A percentile compares a stretch with the other conserved stretches of the same genome.
Evolutionary conservation across 208 protist species (phyloP).

Genomic region (Acanthamoeba rhysodes): DNA sequence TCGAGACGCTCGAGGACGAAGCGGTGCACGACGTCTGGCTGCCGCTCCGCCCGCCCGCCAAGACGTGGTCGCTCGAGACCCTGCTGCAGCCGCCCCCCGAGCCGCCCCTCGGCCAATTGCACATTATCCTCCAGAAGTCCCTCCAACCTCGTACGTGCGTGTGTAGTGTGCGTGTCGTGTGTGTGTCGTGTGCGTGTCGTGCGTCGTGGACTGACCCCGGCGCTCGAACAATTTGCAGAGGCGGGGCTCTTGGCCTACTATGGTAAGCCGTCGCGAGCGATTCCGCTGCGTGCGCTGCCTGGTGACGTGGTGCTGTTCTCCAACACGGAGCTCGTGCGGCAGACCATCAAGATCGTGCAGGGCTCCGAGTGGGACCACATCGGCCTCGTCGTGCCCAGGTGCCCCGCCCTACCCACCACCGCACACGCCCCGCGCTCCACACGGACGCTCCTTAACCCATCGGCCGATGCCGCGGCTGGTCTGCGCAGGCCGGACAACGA

Average conservation of each 20-base stretch:
- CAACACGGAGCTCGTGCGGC: conserved; percentile 15
- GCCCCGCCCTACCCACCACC: background rate
- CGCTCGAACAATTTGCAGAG: background rate
- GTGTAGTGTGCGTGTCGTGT: too few species aligned
- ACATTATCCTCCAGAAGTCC: background rate
- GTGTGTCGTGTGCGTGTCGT: too few species aligned
- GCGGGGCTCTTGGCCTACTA: background rate
- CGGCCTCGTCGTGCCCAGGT: background rate
- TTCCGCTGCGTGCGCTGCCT: background rate
- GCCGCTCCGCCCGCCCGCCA: background rate
- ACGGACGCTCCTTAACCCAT: too few species aligned
- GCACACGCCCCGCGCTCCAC: too few species aligned
- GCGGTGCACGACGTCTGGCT: background rate
- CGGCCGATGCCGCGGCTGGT: too few species aligned
- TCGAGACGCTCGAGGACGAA: background rate
- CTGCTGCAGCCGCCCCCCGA: background rate
- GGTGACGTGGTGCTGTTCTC: conserved; percentile 38
- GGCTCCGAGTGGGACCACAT: background rate
- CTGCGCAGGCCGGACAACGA: background rate
- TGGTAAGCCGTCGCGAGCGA: conserved; percentile 3
- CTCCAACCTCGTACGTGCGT: background rate
- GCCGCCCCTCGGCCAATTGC: background rate
- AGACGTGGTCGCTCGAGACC: background rate
- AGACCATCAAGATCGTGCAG: background rate
- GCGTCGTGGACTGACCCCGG: background rate